Evolutionary conservation across 1,139 yeast species (phyloP).

Genomic region (Lodderomyces elongisporus): DNA sequence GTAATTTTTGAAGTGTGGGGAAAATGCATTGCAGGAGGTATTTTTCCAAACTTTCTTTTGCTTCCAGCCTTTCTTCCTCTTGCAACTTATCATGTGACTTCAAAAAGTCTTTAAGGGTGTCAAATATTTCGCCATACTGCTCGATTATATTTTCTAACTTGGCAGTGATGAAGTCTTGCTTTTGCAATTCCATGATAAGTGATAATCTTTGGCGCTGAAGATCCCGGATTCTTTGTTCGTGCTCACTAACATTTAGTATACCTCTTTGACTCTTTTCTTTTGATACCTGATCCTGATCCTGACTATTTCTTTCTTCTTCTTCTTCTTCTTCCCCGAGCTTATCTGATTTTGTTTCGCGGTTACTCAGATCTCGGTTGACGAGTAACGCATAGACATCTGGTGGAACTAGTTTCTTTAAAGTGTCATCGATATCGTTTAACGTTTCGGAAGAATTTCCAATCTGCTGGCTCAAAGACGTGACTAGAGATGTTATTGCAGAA

Average conservation of each 20-base stretch:
- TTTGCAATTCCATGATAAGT: conserved; percentile 40
- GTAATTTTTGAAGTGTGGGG: conserved; percentile 9
- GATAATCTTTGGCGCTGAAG: conserved; percentile 34
- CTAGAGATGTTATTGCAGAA: conserved; percentile 18
- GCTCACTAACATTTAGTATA: conserved; percentile 1
- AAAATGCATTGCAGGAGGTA: conserved; percentile 13
- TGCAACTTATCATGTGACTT: conserved; percentile 18
- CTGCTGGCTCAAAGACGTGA: conserved; percentile 19
- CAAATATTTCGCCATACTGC: conserved; percentile 38
- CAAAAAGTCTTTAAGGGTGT: conserved; percentile 36
- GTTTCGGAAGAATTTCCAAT: conserved; percentile 19
- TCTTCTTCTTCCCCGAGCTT: neutral
- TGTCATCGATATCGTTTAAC: conserved; percentile 18
- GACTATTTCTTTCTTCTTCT: neutral
- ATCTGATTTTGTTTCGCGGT: too few relatives aligned
- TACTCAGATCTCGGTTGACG: conserved; percentile 1
- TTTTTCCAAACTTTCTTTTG: conserved; percentile 11
- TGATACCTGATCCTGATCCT: neutral
- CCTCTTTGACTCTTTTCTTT: neutral
- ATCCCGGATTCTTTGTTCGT: conserved; percentile 8
- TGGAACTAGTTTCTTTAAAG: conserved; percentile 21
- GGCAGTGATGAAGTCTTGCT: conserved; percentile 34
- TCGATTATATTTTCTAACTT: conserved; percentile 31
- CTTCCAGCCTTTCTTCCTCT: conserved; percentile 12
- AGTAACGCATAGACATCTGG: conserved; percentile 14